These are phyloP conservation scores for Phaeosphaeriaceae sp. DNA, from an alignment of 2,329 filamentous ascomycete species.

Conservation along the genomic window DNA sequence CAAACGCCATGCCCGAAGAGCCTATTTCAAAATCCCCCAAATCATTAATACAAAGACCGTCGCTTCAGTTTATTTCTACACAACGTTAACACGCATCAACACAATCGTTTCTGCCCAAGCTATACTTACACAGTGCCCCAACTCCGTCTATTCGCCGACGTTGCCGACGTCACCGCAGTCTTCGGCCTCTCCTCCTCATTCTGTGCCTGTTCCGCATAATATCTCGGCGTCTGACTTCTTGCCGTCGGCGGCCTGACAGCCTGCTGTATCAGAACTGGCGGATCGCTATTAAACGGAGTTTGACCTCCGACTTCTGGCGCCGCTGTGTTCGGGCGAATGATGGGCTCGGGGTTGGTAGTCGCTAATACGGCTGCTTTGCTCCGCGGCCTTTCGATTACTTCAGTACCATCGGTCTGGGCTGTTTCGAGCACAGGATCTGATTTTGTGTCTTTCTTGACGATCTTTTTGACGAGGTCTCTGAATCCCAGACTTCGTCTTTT, in stretches of 20 bases:
- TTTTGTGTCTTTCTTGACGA: constrained; percentile 30
- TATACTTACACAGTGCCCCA: constrained; percentile 34
- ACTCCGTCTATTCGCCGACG: constrained; percentile 23
- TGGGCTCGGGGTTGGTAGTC: constrained; percentile 8
- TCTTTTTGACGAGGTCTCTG: constrained; percentile 36
- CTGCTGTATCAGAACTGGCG: background rate
- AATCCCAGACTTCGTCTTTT: constrained; percentile 31
- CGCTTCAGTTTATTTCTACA: constrained; percentile 23
- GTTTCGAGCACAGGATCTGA: constrained; percentile 4
- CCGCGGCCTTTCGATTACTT: background rate
- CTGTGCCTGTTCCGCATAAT: constrained; percentile 18
- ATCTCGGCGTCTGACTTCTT: constrained; percentile 9
- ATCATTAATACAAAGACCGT: constrained; percentile 12
- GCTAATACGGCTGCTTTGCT: constrained; percentile 4
- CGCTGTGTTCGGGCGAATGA: background rate
- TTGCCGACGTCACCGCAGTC: constrained; percentile 9
- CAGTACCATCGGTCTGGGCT: constrained; percentile 5
- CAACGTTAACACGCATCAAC: background rate
- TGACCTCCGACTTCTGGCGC: background rate
- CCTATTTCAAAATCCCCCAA: no score
- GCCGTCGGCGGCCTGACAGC: background rate
- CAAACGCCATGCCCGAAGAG: no score
- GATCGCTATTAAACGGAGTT: background rate
- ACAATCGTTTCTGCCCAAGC: background rate
- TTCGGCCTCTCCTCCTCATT: constrained; percentile 11